Evolutionary conservation across 2,329 filamentous ascomycete genomes (phyloP).

Genomic region (Fusarium sp.): DNA sequence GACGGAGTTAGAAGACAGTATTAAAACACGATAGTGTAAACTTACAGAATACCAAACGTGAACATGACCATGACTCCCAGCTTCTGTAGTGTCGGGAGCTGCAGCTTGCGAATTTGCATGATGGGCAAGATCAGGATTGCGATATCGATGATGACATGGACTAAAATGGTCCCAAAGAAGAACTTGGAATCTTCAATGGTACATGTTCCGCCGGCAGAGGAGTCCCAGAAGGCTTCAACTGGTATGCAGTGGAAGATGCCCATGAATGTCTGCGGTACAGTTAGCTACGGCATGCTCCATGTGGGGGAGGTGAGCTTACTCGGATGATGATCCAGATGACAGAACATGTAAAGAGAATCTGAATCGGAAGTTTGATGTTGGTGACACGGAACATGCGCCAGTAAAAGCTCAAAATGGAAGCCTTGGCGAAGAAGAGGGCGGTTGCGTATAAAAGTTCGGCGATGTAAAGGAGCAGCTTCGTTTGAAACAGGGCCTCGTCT

Average conservation of each 20-base stretch:
- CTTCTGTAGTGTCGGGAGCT: slow-evolving; percentile 48
- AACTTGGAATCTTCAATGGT: slow-evolving; percentile 50
- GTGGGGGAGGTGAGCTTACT: neutral
- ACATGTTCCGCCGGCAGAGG: slow-evolving; percentile 16
- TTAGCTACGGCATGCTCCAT: slow-evolving; percentile 30
- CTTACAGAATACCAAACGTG: slow-evolving; percentile 52
- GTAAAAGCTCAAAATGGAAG: slow-evolving; percentile 51
- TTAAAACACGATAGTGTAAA: neutral
- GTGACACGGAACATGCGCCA: slow-evolving; percentile 51
- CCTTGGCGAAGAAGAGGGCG: slow-evolving; percentile 48
- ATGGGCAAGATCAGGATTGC: slow-evolving; percentile 51
- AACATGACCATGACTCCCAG: slow-evolving; percentile 50
- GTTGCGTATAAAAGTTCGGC: slow-evolving; percentile 50
- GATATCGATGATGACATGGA: slow-evolving; percentile 52
- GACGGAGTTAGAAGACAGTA: neutral
- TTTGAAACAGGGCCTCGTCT: slow-evolving; percentile 18
- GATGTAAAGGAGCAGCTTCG: slow-evolving; percentile 34
- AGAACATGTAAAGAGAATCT: slow-evolving; percentile 42
- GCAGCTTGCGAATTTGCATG: slow-evolving; percentile 50
- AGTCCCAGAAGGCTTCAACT: slow-evolving; percentile 38
- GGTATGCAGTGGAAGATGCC: slow-evolving; percentile 41
- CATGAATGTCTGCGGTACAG: slow-evolving; percentile 25
- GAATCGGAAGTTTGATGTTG: slow-evolving; percentile 47
- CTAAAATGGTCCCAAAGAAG: slow-evolving; percentile 53
- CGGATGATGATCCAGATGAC: slow-evolving; percentile 51